Base-by-base conservation (phyloP, 192 early-diverging fungal species). In the Coemansia sp. region DNA sequence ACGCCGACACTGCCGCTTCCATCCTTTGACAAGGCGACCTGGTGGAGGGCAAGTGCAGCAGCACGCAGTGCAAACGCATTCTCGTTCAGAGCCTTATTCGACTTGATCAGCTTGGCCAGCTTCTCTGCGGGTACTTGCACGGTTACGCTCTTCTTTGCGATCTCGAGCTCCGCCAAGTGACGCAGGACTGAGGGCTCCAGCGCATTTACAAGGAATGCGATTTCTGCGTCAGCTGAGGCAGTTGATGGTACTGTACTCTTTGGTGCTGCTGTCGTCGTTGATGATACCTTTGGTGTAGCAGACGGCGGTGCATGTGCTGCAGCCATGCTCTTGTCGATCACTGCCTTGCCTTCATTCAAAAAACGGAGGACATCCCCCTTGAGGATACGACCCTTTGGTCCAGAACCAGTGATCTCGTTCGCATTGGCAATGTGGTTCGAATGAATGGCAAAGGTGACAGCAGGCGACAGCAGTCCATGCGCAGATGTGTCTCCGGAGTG, bases 291-390 rank as follows among this genome's bases (percentile, higher is more conserved):
- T 53, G 42, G 55, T 6, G 63, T 0, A 7, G 48, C 20, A 17
- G 68, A 8, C 1, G 54, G 28, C 10, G 37, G 5, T n/a, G 62
- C 50, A 2, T 57, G 10, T 2, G 34, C 30, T 20, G 61, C 30
- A 4, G 52, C 37, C 7, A 23, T 42, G 6, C 42, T 41, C 42
- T 73, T 79, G 42, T 75, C 67, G 62, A 86, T 87, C 47, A 83
- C 64, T 22, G 84, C 85, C 64, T 60, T 68, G 31, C 76, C 76
- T 23, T 58, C 65, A 54, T 67, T 68, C 37, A 91, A 63, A 68
- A 86, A 87, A 15, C 72, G 79, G 22, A 91, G 69, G 0, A 91
- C 87, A 58, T 91, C 90, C 44, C 90, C 90, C 77, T 91, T 91
- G 45, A 91, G 76, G 34, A 91, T 75, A 23, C 86, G 84, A 10